These are phyloP conservation scores for Colletotrichum acutatum DNA, from an alignment of 2,329 filamentous ascomycete species.

Conservation along the genomic window DNA sequence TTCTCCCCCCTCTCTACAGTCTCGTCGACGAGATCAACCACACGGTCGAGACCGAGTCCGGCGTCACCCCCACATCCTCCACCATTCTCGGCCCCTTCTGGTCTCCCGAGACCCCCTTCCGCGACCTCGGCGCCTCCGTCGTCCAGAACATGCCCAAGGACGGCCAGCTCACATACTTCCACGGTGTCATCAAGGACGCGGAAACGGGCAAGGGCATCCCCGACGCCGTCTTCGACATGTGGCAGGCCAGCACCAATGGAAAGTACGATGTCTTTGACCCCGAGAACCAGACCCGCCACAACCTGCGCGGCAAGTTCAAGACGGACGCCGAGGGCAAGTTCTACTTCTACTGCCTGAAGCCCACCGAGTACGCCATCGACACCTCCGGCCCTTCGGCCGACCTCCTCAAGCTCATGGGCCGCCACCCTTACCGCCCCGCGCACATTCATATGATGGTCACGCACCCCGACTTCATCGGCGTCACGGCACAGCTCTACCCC, in stretches of 20 bases:
- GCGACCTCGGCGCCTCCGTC: constrained; percentile 33
- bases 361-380: constrained; percentile 71
- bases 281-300: constrained; percentile 68
- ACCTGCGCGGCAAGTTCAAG: constrained; percentile 73
- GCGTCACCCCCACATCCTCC: constrained; percentile 31
- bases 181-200: constrained; percentile 36
- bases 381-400: constrained; percentile 56
- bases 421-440: constrained; percentile 39
- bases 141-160: constrained; percentile 35
- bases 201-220: constrained; percentile 40
- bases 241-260: constrained; percentile 70
- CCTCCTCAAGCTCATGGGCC: constrained; percentile 39
- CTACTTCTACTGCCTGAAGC: constrained; percentile 72
- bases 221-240: constrained; percentile 67
- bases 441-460: constrained; percentile 47
- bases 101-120: constrained; percentile 37
- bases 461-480: constrained; percentile 66
- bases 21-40: constrained; percentile 37
- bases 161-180: constrained; percentile 33
- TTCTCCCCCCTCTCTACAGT: neutral
- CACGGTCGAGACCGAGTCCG: constrained; percentile 28
- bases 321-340: constrained; percentile 70
- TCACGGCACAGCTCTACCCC: constrained; percentile 77
- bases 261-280: constrained; percentile 72
- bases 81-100: constrained; percentile 36